Base-by-base conservation (phyloP, 2,329 filamentous ascomycete species). In the Claviceps lovelessii region DNA sequence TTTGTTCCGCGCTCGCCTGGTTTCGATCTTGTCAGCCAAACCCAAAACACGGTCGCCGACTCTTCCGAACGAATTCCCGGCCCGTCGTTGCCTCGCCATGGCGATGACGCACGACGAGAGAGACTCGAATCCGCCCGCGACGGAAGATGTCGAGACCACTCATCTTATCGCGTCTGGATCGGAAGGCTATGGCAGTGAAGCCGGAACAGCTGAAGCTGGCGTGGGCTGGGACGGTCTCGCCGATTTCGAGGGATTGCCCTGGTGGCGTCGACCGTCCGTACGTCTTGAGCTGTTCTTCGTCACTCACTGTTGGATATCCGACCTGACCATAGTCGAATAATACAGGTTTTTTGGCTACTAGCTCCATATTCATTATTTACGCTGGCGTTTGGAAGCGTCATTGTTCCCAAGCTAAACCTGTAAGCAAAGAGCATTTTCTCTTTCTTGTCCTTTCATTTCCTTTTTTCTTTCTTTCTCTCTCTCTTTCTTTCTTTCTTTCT, bases 391-490 rank as follows among this genome's bases (percentile, higher is more conserved):
- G 93, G 91, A 37, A 89, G 88, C 55, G 80, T 88, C 7, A 75
- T 93, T 8, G 88, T 96, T 9, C 90, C 91, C 10, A 93, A 86
- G 67, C 76, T 95, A 58, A 95, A 95, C 64, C 72, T 96, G 70
- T 81, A 69, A 67, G 77, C n/a, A 15, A 48, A 19, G 4, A 5
- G 11, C 19, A 2, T 23, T 23, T 33, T n/a, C 45, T 9, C 13
- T 7, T 31, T 6, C 35, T 23, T 9, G 8, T 41, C 8, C 28
- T 9, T 23, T 23, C 23, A 23, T 23, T 23, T 23, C 23, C 23
- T 23, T 23, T 23, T 23, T 23, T 23, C 3, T 23, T 23, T 23
- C n/a, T n/a, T n/a, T 3, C 23, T 23, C 3, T 23, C 23, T 23
- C 3, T 23, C 23, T 23, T 23, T 23, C 23, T 23, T 23, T 23